Conservation (phyloP, 768 basidiomycete genomes). For the Leccinum subtestaceum region DNA sequence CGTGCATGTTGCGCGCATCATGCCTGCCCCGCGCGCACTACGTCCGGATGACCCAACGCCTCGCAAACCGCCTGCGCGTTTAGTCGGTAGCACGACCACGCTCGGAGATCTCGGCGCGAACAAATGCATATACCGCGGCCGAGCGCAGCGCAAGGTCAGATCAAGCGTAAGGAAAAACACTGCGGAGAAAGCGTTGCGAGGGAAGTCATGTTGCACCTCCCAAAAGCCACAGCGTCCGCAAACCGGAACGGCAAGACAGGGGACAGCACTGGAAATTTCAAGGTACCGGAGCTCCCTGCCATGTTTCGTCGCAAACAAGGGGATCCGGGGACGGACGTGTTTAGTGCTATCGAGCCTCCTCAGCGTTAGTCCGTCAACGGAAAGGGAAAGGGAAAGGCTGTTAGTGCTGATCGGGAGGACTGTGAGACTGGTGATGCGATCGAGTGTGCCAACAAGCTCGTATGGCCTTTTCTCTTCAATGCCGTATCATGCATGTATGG, state of each 20-base stretch:
- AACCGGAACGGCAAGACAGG: constrained; percentile 7
- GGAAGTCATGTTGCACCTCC: constrained; percentile 39
- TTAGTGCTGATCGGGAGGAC: constrained; percentile 25
- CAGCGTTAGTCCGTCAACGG: constrained; percentile 16
- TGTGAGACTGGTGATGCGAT: constrained; percentile 29
- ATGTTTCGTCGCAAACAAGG: constrained; percentile 20
- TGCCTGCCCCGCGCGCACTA: constrained; percentile 42
- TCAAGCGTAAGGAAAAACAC: constrained; percentile 16
- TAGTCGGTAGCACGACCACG: constrained; percentile 8
- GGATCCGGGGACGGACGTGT: constrained; percentile 29
- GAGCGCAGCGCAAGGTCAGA: not conserved
- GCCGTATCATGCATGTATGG: not conserved
- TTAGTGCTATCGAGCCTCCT: constrained; percentile 16
- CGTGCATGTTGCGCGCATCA: constrained; percentile 58
- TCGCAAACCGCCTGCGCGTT: constrained; percentile 53
- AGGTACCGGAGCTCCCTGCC: constrained; percentile 45
- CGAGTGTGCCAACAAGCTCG: constrained; percentile 63
- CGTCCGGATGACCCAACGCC: constrained; percentile 81
- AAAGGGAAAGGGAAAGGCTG: constrained; percentile 40
- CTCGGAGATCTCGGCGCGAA: constrained; percentile 19
- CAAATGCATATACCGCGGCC: constrained; percentile 22
- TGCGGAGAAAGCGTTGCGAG: constrained; percentile 23
- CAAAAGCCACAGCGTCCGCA: constrained; percentile 21
- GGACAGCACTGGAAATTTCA: constrained; percentile 32
- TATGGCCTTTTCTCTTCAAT: constrained; percentile 29